Conservation (phyloP, 371 early-diverging fungal genomes). For the Dentiscutata heterogama region DNA sequence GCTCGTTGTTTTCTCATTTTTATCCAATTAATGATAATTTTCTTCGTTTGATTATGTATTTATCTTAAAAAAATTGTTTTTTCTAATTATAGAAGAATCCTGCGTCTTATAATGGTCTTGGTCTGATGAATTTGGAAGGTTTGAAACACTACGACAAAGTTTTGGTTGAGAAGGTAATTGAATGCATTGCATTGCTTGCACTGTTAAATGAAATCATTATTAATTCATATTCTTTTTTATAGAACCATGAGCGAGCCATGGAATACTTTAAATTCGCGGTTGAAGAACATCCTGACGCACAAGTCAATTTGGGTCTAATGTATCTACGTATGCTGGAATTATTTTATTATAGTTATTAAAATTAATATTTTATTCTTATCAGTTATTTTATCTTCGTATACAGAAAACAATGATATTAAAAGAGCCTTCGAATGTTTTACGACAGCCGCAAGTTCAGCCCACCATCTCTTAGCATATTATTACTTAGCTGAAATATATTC, state of each 20-base stretch:
- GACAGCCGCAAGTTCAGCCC: slow-evolving; percentile 63
- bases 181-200: neutral
- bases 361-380: neutral
- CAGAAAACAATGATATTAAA: neutral
- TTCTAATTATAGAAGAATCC: slow-evolving; percentile 59
- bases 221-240: slow-evolving; percentile 46
- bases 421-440: slow-evolving; percentile 50
- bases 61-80: neutral
- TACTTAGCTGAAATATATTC: slow-evolving; percentile 75
- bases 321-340: slow-evolving; percentile 44
- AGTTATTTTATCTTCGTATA: neutral
- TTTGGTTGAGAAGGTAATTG: neutral
- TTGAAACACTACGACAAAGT: neutral
- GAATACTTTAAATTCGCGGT: slow-evolving; percentile 73
- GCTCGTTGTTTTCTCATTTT: slow-evolving; percentile 50
- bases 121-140: slow-evolving; percentile 86
- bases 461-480: slow-evolving; percentile 81
- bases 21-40: neutral
- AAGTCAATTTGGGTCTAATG: slow-evolving; percentile 64
- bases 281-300: slow-evolving; percentile 68
- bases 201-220: neutral
- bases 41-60: neutral
- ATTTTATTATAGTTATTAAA: slow-evolving; percentile 37
- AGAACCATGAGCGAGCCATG: slow-evolving; percentile 63
- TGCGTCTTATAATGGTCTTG: slow-evolving; percentile 76